Evolutionary conservation across 1,139 yeast genomes (phyloP).

Genomic region (Zygoascus sp.): DNA sequence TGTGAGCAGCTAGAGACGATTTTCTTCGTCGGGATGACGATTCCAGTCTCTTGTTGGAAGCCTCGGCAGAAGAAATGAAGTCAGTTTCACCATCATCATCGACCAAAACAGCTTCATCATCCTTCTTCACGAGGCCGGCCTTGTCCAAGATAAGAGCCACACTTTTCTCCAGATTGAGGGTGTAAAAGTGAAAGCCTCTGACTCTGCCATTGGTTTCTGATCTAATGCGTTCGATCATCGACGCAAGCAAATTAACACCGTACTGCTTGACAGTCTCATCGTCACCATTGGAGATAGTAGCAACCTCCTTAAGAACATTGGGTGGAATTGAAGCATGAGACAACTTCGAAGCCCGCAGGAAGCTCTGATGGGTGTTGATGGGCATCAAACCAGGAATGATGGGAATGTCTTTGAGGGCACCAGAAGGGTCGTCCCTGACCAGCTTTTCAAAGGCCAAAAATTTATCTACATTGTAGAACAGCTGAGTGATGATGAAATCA

Average conservation of each 20-base stretch:
- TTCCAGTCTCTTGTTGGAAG: neutral
- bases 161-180: slow-evolving; percentile 84
- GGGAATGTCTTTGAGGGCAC: slow-evolving; percentile 47
- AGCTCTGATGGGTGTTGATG: slow-evolving; percentile 81
- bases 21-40: slow-evolving; percentile 38
- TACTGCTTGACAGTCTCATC: slow-evolving; percentile 80
- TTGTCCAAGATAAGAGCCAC: slow-evolving; percentile 76
- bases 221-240: slow-evolving; percentile 57
- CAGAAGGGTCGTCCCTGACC: slow-evolving; percentile 42
- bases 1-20: slow-evolving; percentile 46
- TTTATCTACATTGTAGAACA: slow-evolving; percentile 64
- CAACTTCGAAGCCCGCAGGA: slow-evolving; percentile 81
- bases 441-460: slow-evolving; percentile 48
- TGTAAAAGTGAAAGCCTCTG: slow-evolving; percentile 84
- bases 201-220: slow-evolving; percentile 48
- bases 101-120: slow-evolving; percentile 32
- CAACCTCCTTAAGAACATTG: slow-evolving; percentile 46
- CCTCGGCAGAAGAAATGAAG: slow-evolving; percentile 30
- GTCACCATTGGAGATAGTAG: slow-evolving; percentile 59
- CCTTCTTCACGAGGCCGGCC: slow-evolving; percentile 38
- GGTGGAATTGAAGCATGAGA: slow-evolving; percentile 86
- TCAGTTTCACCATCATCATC: slow-evolving; percentile 18
- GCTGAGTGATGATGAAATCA: slow-evolving; percentile 84
- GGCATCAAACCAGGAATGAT: slow-evolving; percentile 95
- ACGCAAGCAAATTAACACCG: slow-evolving; percentile 71